Conservation (phyloP, 805 yeast species). For the Sungouiella blattae region DNA sequence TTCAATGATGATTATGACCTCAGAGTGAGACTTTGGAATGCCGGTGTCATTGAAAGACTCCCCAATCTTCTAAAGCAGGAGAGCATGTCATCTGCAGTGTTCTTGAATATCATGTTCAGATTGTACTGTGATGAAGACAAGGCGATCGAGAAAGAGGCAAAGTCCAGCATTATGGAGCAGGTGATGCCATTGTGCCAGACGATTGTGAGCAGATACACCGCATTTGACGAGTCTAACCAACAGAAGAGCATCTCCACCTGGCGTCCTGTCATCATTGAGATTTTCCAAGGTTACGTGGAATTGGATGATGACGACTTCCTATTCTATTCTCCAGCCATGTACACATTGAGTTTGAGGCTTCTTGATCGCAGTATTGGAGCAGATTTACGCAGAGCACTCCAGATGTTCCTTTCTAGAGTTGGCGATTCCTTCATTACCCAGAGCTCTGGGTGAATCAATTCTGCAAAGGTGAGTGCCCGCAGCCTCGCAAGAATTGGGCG, state of each 20-base stretch:
- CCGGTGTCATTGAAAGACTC: conserved; percentile 86
- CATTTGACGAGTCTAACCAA: conserved; percentile 74
- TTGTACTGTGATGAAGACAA: conserved; percentile 66
- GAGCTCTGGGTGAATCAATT: too few species aligned
- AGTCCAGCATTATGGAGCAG: conserved; percentile 49
- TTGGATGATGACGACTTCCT: conserved; percentile 71
- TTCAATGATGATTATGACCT: conserved; percentile 88
- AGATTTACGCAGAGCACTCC: conserved; percentile 60
- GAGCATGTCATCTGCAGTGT: conserved; percentile 83
- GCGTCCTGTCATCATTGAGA: conserved; percentile 90
- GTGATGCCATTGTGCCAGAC: conserved; percentile 64
- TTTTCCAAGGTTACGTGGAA: conserved; percentile 75
- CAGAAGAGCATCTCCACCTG: conserved; percentile 77
- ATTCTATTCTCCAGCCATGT: conserved; percentile 55
- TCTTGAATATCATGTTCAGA: conserved; percentile 74
- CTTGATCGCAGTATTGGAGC: conserved; percentile 59
- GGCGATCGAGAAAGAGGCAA: conserved; percentile 41
- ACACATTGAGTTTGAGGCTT: conserved; percentile 53
- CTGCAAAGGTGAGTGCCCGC: too few species aligned
- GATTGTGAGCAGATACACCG: conserved; percentile 66
- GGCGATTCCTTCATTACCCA: conserved; percentile 41
- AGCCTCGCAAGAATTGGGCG: too few species aligned
- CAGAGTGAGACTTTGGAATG: conserved; percentile 84
- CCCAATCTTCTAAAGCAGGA: conserved; percentile 94
- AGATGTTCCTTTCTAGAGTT: conserved; percentile 52